Evolutionary conservation across 2,329 filamentous ascomycete species (phyloP).

Genomic region (Trichoderma endophyticum): DNA sequence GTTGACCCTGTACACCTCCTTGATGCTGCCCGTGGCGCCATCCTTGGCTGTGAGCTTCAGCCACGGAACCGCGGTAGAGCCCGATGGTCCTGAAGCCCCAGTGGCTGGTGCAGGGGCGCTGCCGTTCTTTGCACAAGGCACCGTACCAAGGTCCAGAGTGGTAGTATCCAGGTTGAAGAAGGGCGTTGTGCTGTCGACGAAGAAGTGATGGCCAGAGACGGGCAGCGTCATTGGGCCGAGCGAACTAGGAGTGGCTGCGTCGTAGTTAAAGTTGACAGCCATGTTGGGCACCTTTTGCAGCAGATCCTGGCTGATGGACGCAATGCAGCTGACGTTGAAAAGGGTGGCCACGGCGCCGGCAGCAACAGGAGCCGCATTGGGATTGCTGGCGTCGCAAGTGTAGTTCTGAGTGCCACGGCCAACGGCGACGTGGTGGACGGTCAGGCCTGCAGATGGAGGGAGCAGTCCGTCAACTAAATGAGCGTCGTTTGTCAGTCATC

Average conservation of each 20-base stretch:
- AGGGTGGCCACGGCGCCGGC: conserved; percentile 77
- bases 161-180: conserved; percentile 74
- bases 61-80: conserved; percentile 74
- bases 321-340: conserved; percentile 83
- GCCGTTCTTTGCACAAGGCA: conserved; percentile 59
- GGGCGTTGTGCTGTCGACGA: conserved; percentile 66
- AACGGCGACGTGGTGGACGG: conserved; percentile 73
- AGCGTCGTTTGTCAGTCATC: background rate
- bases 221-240: conserved; percentile 58
- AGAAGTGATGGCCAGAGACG: conserved; percentile 78
- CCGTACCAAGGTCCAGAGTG: conserved; percentile 53
- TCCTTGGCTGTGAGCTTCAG: conserved; percentile 62
- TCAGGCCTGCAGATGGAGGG: conserved; percentile 55
- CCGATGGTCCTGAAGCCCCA: conserved; percentile 57
- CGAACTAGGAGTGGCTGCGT: conserved; percentile 40
- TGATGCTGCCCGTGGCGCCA: conserved; percentile 57
- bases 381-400: conserved; percentile 66
- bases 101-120: conserved; percentile 59
- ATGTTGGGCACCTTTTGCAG: conserved; percentile 62
- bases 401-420: conserved; percentile 94
- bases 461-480: conserved; percentile 52
- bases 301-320: conserved; percentile 65
- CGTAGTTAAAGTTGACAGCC: conserved; percentile 58
- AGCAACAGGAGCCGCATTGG: conserved; percentile 59
- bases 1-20: conserved; percentile 77